Base-by-base conservation (phyloP, 345 rosid genomes). In the Salix purpurea region DNA sequence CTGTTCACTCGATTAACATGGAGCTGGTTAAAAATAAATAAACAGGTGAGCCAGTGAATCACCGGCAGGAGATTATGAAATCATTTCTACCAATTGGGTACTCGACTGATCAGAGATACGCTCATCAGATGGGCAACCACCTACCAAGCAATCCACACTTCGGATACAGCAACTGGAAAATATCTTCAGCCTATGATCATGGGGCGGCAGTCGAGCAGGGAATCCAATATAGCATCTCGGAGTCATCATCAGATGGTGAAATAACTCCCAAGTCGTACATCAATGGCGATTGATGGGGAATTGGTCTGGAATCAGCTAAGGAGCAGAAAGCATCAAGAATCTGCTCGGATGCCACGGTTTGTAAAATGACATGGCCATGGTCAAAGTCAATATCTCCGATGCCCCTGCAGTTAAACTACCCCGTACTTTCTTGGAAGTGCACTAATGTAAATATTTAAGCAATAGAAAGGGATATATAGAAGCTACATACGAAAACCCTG, bases 211-310 rank as follows among this genome's bases (percentile, higher is more conserved):
- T 32, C 36, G 89, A 81, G 10, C 74, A 67, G 1, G 74, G 62
- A 5, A 23, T 84, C 44, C 71, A 70, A 13, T 86, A 81, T 50
- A 77, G 80, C 77, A 72, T 80, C 40, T 77, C 83, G 1, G 89
- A 82, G 77, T 80, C 91, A 10, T 87, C 86, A 16, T 81, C 90
- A 1, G 84, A 86, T 0, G 76, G 76, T 12, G 91, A 89, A 58
- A 71, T 84, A 23, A 76, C 85, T 13, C 77, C 88, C 15, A 4
- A 75, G 71, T 77, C 86, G 12, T 85, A 77, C 66, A 71, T 83
- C 60, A 79, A 79, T 66, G 65, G 78, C 4, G 76, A 74, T 18
- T 76, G 44, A 70, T 40, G 62, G 6, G 65, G 21, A 34, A 21
- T 14, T 5, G 28, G 23, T 44, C 18, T 21, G 6, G 5, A 32